A percentile compares a stretch with the other conserved stretches of the same genome.
phyloP scores from a whole-genome alignment of 2,329 filamentous ascomycete species.

The Colletotrichum horii region DNA sequence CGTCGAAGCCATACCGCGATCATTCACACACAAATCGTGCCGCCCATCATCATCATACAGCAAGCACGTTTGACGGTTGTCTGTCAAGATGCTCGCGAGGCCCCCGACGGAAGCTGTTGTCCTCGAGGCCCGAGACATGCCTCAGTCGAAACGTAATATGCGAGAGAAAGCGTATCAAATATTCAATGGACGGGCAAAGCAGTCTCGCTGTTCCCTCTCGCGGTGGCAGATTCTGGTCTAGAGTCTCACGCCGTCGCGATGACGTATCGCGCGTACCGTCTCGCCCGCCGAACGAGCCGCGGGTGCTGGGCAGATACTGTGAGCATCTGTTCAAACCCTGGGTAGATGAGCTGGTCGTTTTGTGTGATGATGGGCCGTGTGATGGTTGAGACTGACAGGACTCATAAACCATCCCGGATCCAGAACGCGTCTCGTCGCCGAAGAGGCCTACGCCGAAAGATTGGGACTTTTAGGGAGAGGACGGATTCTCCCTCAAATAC shows the following conservation, averaged over 20 bases:
- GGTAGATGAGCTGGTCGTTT: background rate
- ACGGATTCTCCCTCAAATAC: background rate
- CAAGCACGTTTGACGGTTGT: background rate
- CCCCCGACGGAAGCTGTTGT: too few relatives aligned
- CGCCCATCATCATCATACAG: background rate
- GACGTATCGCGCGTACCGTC: background rate
- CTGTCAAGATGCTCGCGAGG: background rate
- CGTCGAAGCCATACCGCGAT: background rate
- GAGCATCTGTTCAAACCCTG: background rate
- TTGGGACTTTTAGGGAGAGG: background rate
- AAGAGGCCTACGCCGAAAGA: background rate
- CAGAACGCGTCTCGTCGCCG: background rate
- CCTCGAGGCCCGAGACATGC: background rate
- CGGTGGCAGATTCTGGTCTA: background rate
- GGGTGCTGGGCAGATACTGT: background rate
- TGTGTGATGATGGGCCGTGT: rapidly evolving
- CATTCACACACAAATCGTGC: background rate
- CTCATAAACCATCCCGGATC: background rate
- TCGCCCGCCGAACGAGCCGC: background rate
- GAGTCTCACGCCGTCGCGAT: background rate
- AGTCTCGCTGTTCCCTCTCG: background rate
- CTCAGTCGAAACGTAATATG: background rate
- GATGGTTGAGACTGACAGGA: background rate
- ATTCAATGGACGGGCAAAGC: background rate
- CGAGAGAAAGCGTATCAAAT: background rate